A percentile compares a stretch with the other conserved stretches of the same genome.
Evolutionary conservation across 2,329 filamentous ascomycete species (phyloP).

Genomic region (Diaporthe australafricana): DNA sequence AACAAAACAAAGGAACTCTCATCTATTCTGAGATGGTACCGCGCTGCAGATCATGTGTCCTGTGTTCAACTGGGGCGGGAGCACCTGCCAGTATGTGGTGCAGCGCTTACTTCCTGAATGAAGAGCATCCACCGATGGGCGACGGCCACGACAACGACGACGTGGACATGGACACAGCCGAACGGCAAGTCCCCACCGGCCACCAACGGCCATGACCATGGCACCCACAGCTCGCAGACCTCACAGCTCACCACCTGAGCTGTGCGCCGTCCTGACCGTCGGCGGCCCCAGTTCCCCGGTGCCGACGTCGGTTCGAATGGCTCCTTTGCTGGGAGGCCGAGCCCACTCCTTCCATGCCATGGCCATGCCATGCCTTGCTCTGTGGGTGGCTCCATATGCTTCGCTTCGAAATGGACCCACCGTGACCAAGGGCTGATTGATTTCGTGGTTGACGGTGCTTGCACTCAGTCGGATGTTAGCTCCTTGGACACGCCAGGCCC

Average conservation of each 20-base stretch:
- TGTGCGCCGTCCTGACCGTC: constrained; percentile 20
- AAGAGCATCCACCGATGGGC: not conserved
- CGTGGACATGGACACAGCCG: constrained; percentile 1
- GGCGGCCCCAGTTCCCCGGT: constrained; percentile 21
- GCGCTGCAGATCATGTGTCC: constrained; percentile 5
- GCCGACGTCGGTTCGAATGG: not conserved
- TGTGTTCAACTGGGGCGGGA: not conserved
- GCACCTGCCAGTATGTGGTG: not conserved
- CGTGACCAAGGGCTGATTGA: constrained; percentile 19
- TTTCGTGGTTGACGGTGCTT: not conserved
- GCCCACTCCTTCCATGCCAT: not conserved
- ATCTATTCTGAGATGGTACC: not conserved
- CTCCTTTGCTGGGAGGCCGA: not conserved
- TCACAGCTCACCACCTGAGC: constrained; percentile 2
- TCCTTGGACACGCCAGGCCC: constrained; percentile 10
- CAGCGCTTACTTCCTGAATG: not conserved
- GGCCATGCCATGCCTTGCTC: not conserved
- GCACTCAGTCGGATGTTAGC: not conserved
- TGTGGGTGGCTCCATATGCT: not conserved
- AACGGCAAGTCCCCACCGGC: not conserved
- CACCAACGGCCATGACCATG: not conserved
- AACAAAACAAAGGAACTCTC: not conserved
- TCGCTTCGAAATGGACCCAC: constrained; percentile 1
- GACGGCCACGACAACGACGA: constrained; percentile 15
- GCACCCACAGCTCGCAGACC: no score